These are phyloP conservation scores for Talaromyces sp. DNA, from an alignment of 2,329 filamentous ascomycete genomes.

Conservation along the genomic window DNA sequence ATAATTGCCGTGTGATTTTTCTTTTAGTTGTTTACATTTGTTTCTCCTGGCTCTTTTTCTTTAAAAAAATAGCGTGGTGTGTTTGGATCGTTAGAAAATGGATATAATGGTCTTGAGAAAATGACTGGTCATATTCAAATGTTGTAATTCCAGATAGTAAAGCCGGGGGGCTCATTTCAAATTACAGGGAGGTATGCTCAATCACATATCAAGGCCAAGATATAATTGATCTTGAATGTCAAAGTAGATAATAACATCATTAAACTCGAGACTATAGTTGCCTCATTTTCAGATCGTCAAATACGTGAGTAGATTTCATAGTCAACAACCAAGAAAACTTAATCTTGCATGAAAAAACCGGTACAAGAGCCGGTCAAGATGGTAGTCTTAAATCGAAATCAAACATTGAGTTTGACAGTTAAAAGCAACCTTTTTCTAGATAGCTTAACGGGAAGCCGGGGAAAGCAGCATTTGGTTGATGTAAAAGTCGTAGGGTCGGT, in stretches of 20 bases:
- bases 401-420: background rate
- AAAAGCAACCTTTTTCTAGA: background rate
- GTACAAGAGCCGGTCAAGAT: background rate
- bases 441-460: background rate
- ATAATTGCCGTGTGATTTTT: background rate
- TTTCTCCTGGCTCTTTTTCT: conserved; percentile 6
- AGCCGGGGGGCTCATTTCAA: no score
- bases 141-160: no score
- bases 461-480: background rate
- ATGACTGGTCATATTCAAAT: no score
- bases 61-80: background rate
- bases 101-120: background rate
- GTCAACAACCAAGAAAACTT: background rate
- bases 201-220: no score
- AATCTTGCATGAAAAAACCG: background rate
- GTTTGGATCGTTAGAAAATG: background rate
- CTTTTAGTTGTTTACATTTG: background rate
- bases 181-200: no score
- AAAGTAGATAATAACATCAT: background rate
- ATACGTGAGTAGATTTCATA: background rate
- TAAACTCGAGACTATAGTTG: background rate
- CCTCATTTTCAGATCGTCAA: background rate
- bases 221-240: background rate
- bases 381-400: background rate
- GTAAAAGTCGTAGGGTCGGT: background rate